Conservation (phyloP, 495 filamentous ascomycete genomes). For the Aspergillus leporis region DNA sequence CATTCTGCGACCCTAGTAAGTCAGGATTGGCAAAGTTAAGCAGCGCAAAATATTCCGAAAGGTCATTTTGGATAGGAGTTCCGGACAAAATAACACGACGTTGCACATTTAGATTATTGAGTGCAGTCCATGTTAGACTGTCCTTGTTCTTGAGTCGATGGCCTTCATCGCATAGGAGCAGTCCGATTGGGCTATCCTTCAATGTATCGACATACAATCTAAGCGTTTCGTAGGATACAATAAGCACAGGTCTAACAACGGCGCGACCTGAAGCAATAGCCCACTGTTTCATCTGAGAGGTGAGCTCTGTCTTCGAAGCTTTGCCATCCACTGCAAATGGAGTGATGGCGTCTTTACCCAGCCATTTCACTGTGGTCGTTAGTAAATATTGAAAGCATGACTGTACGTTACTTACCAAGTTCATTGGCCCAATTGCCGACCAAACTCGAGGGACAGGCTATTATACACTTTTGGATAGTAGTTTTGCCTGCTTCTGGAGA, state of each 20-base stretch:
- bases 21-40: conserved; percentile 97
- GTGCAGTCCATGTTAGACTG: conserved; percentile 85
- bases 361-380: conserved; percentile 73
- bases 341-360: conserved; percentile 84
- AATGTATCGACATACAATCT: conserved; percentile 89
- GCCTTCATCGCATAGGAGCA: conserved; percentile 97
- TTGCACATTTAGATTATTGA: conserved; percentile 87
- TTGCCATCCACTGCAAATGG: conserved; percentile 98
- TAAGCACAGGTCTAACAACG: conserved; percentile 96
- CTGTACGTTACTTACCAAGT: conserved; percentile 38
- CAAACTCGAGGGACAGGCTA: conserved; percentile 96
- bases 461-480: conserved; percentile 95
- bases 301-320: conserved; percentile 90
- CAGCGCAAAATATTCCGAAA: conserved; percentile 95
- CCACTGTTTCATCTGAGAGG: conserved; percentile 89
- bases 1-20: conserved; percentile 80
- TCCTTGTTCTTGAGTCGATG: conserved; percentile 99
- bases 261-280: conserved; percentile 83
- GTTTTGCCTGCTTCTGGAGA: conserved; percentile 90
- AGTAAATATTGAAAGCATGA: conserved; percentile 8
- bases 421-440: conserved; percentile 99
- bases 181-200: conserved; percentile 80
- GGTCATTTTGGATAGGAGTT: conserved; percentile 96
- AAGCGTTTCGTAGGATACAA: conserved; percentile 97
- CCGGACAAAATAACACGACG: conserved; percentile 93